phyloP scores from a whole-genome alignment of 116 monocot species.

The Cymodocea nodosa region DNA sequence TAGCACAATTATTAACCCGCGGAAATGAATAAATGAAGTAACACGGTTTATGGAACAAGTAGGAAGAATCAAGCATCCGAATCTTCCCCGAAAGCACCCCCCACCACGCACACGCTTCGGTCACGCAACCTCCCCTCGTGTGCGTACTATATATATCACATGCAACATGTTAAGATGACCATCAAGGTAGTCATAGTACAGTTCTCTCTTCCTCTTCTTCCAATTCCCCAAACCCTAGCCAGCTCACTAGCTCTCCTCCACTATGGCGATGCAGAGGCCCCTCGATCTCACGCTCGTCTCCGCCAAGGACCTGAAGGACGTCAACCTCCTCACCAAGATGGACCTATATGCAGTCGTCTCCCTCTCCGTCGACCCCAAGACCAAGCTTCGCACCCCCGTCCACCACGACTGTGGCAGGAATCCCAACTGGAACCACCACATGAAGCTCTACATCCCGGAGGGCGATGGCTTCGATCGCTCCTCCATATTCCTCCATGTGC shows the following conservation, averaged over 20 bases:
- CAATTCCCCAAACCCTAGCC: background rate
- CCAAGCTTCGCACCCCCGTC: conserved; percentile 36
- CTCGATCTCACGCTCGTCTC: conserved; percentile 88
- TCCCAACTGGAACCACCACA: conserved; percentile 52
- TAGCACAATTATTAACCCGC: no score
- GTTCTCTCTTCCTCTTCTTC: no score
- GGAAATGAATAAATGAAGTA: no score
- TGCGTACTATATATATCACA: no score
- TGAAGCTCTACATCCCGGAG: conserved; percentile 23
- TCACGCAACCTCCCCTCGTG: no score
- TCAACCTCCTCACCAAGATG: conserved; percentile 67
- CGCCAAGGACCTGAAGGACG: conserved; percentile 70
- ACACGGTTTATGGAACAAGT: no score
- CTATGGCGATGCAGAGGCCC: conserved; percentile 7
- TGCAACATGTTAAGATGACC: no score
- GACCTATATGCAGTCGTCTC: conserved; percentile 66
- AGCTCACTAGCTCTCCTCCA: background rate
- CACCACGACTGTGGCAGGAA: conserved; percentile 37
- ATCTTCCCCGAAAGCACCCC: no score
- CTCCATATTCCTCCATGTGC: conserved; percentile 26
- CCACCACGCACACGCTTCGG: no score
- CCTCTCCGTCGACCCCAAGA: conserved; percentile 44
- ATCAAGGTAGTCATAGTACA: no score
- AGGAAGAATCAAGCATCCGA: no score
- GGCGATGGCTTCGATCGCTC: background rate